These are phyloP conservation scores for Solanum piurae DNA, from an alignment of 257 asterid species.

Conservation along the genomic window DNA sequence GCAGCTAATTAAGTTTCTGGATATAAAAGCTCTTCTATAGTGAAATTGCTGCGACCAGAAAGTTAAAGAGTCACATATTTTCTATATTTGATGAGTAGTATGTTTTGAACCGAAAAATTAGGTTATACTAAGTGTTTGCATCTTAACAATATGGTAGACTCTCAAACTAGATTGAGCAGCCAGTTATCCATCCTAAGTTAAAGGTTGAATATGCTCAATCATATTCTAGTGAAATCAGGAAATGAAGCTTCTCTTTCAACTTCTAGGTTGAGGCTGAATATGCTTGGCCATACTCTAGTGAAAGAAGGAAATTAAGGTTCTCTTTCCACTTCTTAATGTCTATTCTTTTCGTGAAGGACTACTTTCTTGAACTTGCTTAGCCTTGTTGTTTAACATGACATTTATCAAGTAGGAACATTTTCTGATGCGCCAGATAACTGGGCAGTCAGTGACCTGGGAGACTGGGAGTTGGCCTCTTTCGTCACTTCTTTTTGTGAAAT, in stretches of 20 bases:
- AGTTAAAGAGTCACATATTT: not conserved
- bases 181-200: not conserved
- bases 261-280: not conserved
- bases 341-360: not conserved
- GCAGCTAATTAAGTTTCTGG: not conserved
- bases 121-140: not conserved
- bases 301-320: not conserved
- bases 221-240: not conserved
- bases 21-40: not conserved
- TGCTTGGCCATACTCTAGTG: not conserved
- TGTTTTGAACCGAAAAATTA: not conserved
- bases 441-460: not conserved
- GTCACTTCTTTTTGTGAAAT: not conserved
- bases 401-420: not conserved
- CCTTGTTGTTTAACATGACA: not conserved
- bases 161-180: not conserved
- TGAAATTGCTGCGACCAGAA: not conserved
- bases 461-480: not conserved
- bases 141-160: not conserved
- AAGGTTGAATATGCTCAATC: not conserved
- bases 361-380: not conserved
- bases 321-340: not conserved
- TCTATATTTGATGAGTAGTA: not conserved
- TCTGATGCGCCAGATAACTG: not conserved
- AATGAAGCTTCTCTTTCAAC: not conserved